phyloP scores from a whole-genome alignment of 306 rosid species.

The Pterocarpus santalinus region DNA sequence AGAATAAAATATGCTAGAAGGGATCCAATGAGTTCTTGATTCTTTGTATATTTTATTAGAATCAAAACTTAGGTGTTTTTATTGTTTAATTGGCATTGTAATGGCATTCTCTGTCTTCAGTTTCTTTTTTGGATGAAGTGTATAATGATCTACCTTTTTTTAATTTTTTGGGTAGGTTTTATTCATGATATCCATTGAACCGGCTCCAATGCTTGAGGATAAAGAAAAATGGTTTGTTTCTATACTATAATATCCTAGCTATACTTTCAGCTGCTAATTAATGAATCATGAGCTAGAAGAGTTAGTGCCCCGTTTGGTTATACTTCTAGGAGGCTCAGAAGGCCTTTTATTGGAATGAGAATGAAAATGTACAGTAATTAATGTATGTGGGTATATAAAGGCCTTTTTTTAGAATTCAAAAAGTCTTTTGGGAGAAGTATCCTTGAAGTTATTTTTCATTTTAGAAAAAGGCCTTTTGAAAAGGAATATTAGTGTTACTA shows the following conservation, averaged over 20 bases:
- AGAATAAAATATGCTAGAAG: conserved; percentile 9
- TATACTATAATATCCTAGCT: conserved; percentile 35
- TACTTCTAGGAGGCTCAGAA: no score
- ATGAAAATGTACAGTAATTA: no score
- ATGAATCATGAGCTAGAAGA: conserved; percentile 29
- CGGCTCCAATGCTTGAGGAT: conserved; percentile 99
- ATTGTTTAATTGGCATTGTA: conserved; percentile 21
- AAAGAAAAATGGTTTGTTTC: conserved; percentile 95
- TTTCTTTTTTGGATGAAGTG: conserved; percentile 37
- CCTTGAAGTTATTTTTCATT: no score
- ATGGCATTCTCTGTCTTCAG: conserved; percentile 11
- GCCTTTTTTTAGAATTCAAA: no score
- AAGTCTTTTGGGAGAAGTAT: no score
- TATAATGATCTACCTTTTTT: conserved; percentile 41
- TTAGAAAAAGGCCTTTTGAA: no score
- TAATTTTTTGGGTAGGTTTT: conserved; percentile 69
- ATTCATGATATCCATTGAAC: conserved; percentile 98
- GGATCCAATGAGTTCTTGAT: conserved; percentile 5
- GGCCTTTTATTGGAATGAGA: no score
- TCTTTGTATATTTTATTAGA: neutral
- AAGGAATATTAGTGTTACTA: no score
- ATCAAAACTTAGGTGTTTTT: neutral
- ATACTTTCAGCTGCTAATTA: conserved; percentile 31
- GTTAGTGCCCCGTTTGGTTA: neutral
- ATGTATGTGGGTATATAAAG: no score